Base-by-base conservation (phyloP, 352 stramenopile species). In the Phytophthora megakarya region DNA sequence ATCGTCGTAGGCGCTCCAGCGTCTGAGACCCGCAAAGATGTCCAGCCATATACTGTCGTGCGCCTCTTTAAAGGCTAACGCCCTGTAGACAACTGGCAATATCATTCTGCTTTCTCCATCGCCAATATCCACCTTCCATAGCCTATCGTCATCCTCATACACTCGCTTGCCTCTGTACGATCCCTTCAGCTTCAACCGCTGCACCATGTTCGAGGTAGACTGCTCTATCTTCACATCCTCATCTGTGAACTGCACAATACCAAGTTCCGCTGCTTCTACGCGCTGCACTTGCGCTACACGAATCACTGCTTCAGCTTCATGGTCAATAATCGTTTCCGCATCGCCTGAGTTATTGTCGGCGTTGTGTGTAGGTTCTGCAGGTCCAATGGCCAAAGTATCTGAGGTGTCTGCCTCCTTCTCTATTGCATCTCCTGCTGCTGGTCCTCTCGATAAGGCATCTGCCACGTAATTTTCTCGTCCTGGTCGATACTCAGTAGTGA, bases 381-480 rank as follows among this genome's bases (percentile, higher is more conserved):
- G 26, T 32, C 26, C 26, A 32, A 43, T 43, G 11, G 37, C 37
- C 16, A n/a, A 4, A 22, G 19, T 9, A 6, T 43, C 37, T 4
- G 37, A 15, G 37, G 37, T 43, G 16, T 43, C 37, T 32, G n/a
- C 37, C n/a, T 7, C 37, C 37, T 15, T 43, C 37, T 19, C 37
- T 15, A 22, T 16, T 19, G 19, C 37, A 21, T 43, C 37, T 15
- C 3, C n/a, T 19, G 37, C 11, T n/a, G n/a, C 37, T n/a, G 42
- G 42, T 13, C 28, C n/a, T 23, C 46, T n/a, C 16, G 54, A 76
- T 9, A 76, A 18, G n/a, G 59, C 69, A 15, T 73, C 59, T 5
- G 55, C 43, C 2, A 68, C 13, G 0, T 13, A 3, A 16, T 35
- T 53, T 9, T 53, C 28, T 21, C 18, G 25, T 3, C 28, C 19